phyloP scores from a whole-genome alignment of 2,329 filamentous ascomycete genomes.

The Colletotrichum gigasporum region DNA sequence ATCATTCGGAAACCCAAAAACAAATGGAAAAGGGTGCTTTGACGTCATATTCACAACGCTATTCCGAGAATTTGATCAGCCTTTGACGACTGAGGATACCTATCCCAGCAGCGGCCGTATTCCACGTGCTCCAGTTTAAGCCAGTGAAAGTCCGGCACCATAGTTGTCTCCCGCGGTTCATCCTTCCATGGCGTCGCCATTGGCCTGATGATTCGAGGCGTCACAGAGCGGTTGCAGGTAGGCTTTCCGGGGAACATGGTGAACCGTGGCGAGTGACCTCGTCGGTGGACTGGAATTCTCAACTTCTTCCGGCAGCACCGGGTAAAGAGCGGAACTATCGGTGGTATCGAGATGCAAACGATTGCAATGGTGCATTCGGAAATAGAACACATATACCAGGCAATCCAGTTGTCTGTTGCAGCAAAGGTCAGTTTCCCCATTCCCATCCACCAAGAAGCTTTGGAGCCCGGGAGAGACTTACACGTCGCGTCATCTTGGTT shows the following conservation, averaged over 20 bases:
- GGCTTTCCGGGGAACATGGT: neutral
- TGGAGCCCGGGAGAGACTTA: no score
- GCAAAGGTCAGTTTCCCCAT: neutral
- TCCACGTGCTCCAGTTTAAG: constrained; percentile 18
- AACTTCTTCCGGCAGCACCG: neutral
- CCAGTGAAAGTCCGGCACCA: constrained; percentile 20
- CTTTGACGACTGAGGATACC: neutral
- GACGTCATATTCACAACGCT: neutral
- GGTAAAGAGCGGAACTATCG: constrained; percentile 38
- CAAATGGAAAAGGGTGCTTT: neutral
- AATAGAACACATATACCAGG: constrained; percentile 42
- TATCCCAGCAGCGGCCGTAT: neutral
- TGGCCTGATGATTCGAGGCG: constrained; percentile 7
- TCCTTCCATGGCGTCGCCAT: constrained; percentile 30
- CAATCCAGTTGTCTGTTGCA: constrained; percentile 38
- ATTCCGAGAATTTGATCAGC: constrained; percentile 22
- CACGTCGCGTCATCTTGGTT: constrained; percentile 39
- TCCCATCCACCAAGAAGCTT: no score
- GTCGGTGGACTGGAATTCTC: neutral
- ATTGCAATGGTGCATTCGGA: constrained; percentile 44
- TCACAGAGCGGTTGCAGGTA: neutral
- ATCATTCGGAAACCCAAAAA: neutral
- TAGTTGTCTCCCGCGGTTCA: constrained; percentile 4
- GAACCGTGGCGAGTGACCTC: neutral
- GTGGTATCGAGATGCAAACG: constrained; percentile 44